A percentile compares a stretch with the other conserved stretches of the same genome.
These are phyloP conservation scores for Schizonepeta tenuifolia DNA, from an alignment of 257 asterid genomes.

Conservation along the genomic window DNA sequence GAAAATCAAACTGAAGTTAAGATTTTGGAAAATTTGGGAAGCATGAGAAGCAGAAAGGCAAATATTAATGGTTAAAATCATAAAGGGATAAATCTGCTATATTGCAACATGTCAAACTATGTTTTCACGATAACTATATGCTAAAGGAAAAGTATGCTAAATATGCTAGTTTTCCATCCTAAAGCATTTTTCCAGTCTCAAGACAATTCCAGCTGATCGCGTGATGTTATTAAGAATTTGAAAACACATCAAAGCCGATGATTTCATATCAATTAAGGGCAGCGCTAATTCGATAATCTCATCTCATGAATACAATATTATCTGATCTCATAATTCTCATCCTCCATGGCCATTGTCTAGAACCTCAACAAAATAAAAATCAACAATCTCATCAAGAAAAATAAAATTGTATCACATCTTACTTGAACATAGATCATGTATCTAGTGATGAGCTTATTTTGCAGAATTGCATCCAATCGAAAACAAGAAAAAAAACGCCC, in stretches of 20 bases:
- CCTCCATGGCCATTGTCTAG: not conserved
- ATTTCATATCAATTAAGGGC: slow-evolving; percentile 1
- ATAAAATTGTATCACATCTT: slow-evolving; percentile 38
- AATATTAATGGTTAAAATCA: not conserved
- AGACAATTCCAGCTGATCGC: not conserved
- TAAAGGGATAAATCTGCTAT: not conserved
- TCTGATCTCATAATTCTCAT: too few species aligned
- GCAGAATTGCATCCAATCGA: slow-evolving; percentile 34
- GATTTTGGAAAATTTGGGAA: not conserved
- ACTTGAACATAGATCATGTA: slow-evolving; percentile 85
- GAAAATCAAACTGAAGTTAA: not conserved
- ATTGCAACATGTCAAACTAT: not conserved
- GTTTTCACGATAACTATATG: not conserved
- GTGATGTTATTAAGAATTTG: not conserved
- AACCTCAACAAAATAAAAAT: not conserved
- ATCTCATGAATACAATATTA: too few species aligned
- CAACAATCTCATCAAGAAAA: not conserved
- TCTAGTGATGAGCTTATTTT: slow-evolving; percentile 38
- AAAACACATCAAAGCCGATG: not conserved
- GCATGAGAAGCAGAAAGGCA: not conserved
- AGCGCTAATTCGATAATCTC: not conserved
- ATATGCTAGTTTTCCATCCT: not conserved
- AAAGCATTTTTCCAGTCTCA: slow-evolving; percentile 5
- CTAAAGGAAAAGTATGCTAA: not conserved
- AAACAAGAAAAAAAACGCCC: slow-evolving; percentile 38